These are phyloP conservation scores for Coemansia aciculifera DNA, from an alignment of 192 early-diverging fungal species.

Conservation along the genomic window DNA sequence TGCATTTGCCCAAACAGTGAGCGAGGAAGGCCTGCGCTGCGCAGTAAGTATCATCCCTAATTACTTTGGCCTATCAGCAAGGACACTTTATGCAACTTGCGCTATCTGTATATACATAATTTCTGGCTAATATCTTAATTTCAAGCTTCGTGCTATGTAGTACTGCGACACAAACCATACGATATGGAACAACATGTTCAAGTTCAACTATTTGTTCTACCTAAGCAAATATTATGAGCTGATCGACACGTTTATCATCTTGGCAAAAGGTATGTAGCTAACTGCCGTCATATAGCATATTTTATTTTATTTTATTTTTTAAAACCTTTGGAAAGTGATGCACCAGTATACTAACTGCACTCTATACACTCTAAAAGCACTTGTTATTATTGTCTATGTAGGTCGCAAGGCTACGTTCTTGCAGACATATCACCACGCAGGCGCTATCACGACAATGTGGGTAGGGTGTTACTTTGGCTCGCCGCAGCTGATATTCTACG, in stretches of 20 bases:
- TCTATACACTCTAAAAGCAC: background rate
- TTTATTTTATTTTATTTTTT: background rate
- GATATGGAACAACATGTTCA: slow-evolving; percentile 75
- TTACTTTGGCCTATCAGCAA: background rate
- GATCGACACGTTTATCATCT: slow-evolving; percentile 83
- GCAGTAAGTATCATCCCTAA: slow-evolving; percentile 57
- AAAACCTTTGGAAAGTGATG: background rate
- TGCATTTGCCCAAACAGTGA: slow-evolving; percentile 61
- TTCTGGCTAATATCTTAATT: background rate
- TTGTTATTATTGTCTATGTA: slow-evolving; percentile 14
- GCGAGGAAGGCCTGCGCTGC: slow-evolving; percentile 58
- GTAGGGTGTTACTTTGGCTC: slow-evolving; percentile 77
- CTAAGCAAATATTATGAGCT: slow-evolving; percentile 89
- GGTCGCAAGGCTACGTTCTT: slow-evolving; percentile 72
- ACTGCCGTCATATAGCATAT: background rate
- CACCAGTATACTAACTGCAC: background rate
- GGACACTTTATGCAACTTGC: background rate
- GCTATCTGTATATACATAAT: background rate
- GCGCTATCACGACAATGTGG: slow-evolving; percentile 90
- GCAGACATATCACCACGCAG: slow-evolving; percentile 88
- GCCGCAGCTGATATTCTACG: slow-evolving; percentile 81
- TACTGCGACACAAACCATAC: slow-evolving; percentile 66
- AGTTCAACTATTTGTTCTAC: slow-evolving; percentile 87
- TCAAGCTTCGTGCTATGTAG: slow-evolving; percentile 16
- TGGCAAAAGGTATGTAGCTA: slow-evolving; percentile 61